Evolutionary conservation across 768 basidiomycete genomes (phyloP), one percentile per base, ranked within the genome.

Genomic region (Xerocomellus chrysenteron): DNA sequence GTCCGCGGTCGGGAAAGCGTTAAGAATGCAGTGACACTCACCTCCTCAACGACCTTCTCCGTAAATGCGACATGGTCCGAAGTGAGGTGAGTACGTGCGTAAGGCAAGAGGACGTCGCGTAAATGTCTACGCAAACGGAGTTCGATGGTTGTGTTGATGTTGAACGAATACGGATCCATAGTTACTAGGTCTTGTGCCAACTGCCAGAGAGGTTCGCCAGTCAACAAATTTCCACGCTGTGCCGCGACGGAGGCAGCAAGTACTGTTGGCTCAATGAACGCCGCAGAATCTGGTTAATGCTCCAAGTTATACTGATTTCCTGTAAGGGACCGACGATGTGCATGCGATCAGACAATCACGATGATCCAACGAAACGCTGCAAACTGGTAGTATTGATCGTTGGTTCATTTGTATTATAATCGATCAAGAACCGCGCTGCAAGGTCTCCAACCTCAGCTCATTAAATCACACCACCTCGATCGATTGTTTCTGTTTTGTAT

Each of bases 51-150:
- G 2, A 77, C 74, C 53, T 72, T 66, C 56, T 81, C 74, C 4
- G 86, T 87, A 62, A 79, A 82, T 14, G 74, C 65, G 43, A 82
- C 68, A 64, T 88, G 80, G 64, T 86, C 77, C 52, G 71, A 79
- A 0, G 84, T 80, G 33, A 85, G 68, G 67, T 89, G 80, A 17
- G 65, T 69, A 36, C 75, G 75, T 8, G 74, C 78, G 61, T 88
- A 89, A 41, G 79, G 74, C 30, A 81, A 71, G 30, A 88, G 75
- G 30, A 86, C 67, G 36, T 77, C 69, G 40, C 77, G 81, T 54
- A 88, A 81, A 63, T 87, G 86, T 45, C 59, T 59, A 36, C 66
- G 67, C 59, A 68, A 51, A 55, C 61, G 68, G 48, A 65, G 57
- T 26, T 70, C 67, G 19, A 37, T 52, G 45, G 55, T 28, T 11